Base-by-base conservation (phyloP, 116 monocot species). In the Zostera marina region DNA sequence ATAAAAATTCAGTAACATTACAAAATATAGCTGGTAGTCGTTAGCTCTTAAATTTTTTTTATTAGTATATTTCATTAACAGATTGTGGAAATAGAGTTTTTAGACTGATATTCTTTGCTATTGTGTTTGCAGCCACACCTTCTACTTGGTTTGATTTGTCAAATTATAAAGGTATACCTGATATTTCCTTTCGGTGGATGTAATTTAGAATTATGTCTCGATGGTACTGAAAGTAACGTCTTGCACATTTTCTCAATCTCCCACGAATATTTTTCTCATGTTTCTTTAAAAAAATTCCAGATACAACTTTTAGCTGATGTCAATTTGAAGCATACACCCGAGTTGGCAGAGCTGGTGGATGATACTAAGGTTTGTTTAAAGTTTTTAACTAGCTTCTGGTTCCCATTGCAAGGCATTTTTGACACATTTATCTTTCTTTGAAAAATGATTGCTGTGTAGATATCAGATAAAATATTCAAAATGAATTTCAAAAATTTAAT, bases 301-400 rank as follows among this genome's bases (percentile, higher is more conserved):
- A 94, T 94, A 67, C 94, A 94, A 94, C 79, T 94, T 16, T 60
- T 94, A 60, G 94, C 94, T 19, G 94, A 94, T 82, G 70, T 94
- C 45, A 88, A 88, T 70, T 69, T 94, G 59, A 94, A 76, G 79
- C 88, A 94, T 70, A 94, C 88, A 39, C 94, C 94, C 3, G 79
- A 88, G 60, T 66, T 94, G 54, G 75, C 77, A 47, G 88, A 94
- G 63, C 66, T 94, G 52, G 77, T 82, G 39, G 85, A 85, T 47
- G 88, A 88, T 47, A 75, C 53, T 69, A 76, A 77, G 72, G 81
- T 78, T 13, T 15, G 49, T 6, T 9, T 17, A 49, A 49, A 47
- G 13, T n/a, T 47, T n/a, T n/a, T 47, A 47, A 49, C 15, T 49
- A 20, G 32, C 32, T 32, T 32, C n/a, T n/a, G n/a, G n/a, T n/a